phyloP scores from a whole-genome alignment of 2,329 filamentous ascomycete species.

The Aureobasidium uvarum region DNA sequence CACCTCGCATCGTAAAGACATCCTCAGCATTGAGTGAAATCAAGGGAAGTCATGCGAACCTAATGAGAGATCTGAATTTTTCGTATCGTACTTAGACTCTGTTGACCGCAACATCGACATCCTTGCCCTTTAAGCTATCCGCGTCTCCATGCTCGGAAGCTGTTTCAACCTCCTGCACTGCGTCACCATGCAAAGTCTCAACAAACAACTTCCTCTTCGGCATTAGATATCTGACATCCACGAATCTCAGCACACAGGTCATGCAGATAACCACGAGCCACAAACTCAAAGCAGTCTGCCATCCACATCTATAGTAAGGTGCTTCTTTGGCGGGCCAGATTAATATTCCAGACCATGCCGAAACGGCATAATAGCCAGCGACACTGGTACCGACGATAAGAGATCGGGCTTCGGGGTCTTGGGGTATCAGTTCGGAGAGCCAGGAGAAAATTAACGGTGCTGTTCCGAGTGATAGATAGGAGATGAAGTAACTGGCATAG shows the following conservation, averaged over 20 bases:
- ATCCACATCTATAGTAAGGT: slow-evolving; percentile 51
- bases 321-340: slow-evolving; percentile 55
- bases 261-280: slow-evolving; percentile 49
- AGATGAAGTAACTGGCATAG: slow-evolving; percentile 55
- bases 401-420: slow-evolving; percentile 52
- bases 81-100: too few species aligned
- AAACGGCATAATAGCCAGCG: slow-evolving; percentile 52
- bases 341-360: slow-evolving; percentile 54
- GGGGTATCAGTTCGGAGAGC: slow-evolving; percentile 52
- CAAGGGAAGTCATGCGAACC: too few species aligned
- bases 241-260: slow-evolving; percentile 46
- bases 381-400: slow-evolving; percentile 53
- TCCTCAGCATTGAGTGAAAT: too few species aligned
- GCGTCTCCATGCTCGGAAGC: slow-evolving; percentile 1
- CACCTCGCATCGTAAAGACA: too few species aligned
- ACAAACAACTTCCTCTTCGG: slow-evolving; percentile 32
- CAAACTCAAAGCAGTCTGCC: slow-evolving; percentile 50
- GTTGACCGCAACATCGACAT: slow-evolving; percentile 17
- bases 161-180: background rate
- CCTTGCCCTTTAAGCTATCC: slow-evolving; percentile 17
- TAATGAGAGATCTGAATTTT: too few species aligned
- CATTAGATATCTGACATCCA: slow-evolving; percentile 47
- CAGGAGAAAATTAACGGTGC: slow-evolving; percentile 55
- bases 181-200: slow-evolving; percentile 20
- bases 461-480: slow-evolving; percentile 50